Evolutionary conservation across 1,139 yeast genomes (phyloP).

Genomic region (Pneumocystis oryctolagi): DNA sequence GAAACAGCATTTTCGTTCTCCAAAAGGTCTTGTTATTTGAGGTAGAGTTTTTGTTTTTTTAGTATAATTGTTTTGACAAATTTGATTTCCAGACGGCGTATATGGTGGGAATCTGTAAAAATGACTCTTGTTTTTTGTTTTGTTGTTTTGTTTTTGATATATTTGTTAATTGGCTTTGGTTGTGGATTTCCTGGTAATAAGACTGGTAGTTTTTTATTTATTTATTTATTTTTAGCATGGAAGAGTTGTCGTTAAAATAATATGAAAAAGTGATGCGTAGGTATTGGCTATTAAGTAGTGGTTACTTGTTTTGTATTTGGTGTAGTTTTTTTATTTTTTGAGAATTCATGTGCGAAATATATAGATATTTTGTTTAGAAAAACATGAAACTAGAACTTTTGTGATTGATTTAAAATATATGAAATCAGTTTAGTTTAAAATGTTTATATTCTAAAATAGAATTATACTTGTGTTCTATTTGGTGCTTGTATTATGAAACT

Average conservation of each 20-base stretch:
- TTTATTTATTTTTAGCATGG: background rate
- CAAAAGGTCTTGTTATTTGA: conserved; percentile 50
- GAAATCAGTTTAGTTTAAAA: background rate
- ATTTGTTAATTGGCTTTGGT: conserved; percentile 15
- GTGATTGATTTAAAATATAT: background rate
- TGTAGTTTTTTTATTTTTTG: background rate
- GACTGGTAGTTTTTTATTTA: background rate
- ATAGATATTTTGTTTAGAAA: background rate
- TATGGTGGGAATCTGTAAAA: conserved; percentile 44
- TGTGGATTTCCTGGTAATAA: conserved; percentile 13
- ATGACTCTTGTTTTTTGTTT: conserved; percentile 22
- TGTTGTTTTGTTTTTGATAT: conserved; percentile 13
- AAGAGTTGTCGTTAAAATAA: background rate
- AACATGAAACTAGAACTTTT: background rate
- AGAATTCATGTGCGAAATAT: background rate
- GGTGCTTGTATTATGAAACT: too few relatives aligned
- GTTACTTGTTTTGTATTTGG: background rate
- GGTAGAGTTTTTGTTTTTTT: conserved; percentile 37
- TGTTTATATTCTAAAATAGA: background rate
- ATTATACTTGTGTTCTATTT: background rate
- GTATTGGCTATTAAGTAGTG: background rate
- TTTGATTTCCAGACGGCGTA: background rate
- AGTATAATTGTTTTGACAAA: background rate
- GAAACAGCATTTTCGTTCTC: conserved; percentile 57
- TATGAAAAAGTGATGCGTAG: background rate